Base-by-base conservation (phyloP, 352 stramenopile genomes). In the Blastocystis sp. region DNA sequence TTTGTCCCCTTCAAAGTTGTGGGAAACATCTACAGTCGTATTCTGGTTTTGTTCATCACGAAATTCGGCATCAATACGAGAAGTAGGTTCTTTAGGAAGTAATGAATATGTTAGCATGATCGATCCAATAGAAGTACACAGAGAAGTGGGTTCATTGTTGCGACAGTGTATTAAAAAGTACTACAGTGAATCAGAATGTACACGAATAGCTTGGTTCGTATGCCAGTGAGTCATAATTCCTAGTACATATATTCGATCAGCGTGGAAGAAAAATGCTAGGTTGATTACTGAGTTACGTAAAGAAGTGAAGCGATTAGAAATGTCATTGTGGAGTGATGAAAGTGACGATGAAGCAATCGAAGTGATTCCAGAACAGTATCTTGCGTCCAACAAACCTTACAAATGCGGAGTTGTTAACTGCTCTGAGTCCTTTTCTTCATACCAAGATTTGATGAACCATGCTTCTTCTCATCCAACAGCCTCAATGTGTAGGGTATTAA, bases 1-100 rank as follows among this genome's bases (percentile, higher is more conserved):
- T 84, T n/a, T 84, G 73, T 51, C 73, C 73, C 30, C 51, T 84
- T 66, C 73, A 56, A 24, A 33, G 59, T 51, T 84, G 73, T 24
- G 73, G 73, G 24, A 84, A 84, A 64, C 73, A 84, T 24, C 56
- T 84, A 24, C 73, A 64, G 53, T 78, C 66, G 17, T 56, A 27
- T 33, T 78, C 66, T 22, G 66, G 44, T 59, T 58, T 57, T 19
- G 57, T 78, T 33, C 17, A 57, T 51, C 66, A 78, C 37, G 66
- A 78, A 51, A 53, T 24, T 9, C 11, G 37, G 7, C 66, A 78
- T 17, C 33, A 75, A 48, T 48, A 48, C 9, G 40, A 48, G 40
- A 48, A 48, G 40, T 48, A 48, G n/a, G n/a, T n/a, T n/a, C n/a
- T n/a, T n/a, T 48, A 48, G 40, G 40, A 48, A 48, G 40, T 2